These are phyloP conservation scores for Agaricus subrufescens DNA, from an alignment of 768 basidiomycete genomes.

Conservation along the genomic window DNA sequence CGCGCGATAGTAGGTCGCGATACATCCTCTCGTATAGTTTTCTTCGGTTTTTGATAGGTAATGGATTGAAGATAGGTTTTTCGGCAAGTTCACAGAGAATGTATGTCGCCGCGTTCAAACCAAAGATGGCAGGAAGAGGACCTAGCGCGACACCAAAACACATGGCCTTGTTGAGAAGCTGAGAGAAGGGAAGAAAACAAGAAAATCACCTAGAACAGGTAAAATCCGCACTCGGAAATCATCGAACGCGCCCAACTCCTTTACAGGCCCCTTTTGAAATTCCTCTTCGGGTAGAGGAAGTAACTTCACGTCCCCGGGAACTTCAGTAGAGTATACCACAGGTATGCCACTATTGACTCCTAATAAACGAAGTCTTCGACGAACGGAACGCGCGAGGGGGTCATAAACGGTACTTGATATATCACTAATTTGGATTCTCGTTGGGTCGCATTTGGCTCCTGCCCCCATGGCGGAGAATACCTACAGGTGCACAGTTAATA, in stretches of 20 bases:
- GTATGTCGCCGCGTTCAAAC: constrained; percentile 85
- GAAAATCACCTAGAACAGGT: constrained; percentile 73
- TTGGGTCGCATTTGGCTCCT: constrained; percentile 91
- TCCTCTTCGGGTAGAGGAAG: constrained; percentile 91
- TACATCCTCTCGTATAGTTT: constrained; percentile 81
- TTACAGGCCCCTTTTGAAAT: constrained; percentile 83
- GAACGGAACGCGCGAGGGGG: constrained; percentile 88
- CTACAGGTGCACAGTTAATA: constrained; percentile 32
- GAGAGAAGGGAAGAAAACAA: neutral
- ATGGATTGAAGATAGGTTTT: constrained; percentile 77
- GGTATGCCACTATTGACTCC: constrained; percentile 68
- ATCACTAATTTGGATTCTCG: constrained; percentile 92
- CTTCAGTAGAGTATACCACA: constrained; percentile 95
- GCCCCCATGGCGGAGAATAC: constrained; percentile 98
- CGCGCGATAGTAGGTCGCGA: constrained; percentile 70
- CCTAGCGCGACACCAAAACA: constrained; percentile 31
- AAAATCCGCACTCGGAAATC: constrained; percentile 93
- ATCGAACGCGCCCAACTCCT: constrained; percentile 85
- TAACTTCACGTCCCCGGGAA: constrained; percentile 81
- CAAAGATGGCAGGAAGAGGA: constrained; percentile 87
- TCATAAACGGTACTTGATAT: constrained; percentile 92
- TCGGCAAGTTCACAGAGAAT: constrained; percentile 82
- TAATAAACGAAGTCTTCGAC: constrained; percentile 62
- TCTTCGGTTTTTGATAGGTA: constrained; percentile 80
- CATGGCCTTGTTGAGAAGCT: neutral